Evolutionary conservation across 2,329 filamentous ascomycete genomes (phyloP).

Genomic region (Arachnomyces sp.): DNA sequence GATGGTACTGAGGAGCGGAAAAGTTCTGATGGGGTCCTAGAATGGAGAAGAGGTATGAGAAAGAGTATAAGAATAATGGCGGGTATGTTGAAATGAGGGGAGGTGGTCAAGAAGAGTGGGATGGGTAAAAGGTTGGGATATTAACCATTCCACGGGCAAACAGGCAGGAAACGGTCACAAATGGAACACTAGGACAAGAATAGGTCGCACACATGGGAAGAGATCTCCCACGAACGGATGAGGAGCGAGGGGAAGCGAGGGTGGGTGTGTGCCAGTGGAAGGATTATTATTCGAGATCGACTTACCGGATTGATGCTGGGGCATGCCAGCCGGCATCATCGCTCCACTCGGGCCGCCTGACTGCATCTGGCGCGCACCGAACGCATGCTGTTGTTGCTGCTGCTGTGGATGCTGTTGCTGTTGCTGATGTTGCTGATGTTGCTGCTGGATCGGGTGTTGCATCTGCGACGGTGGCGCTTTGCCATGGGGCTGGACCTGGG

Average conservation of each 20-base stretch:
- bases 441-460: no score
- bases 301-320: slow-evolving; percentile 1
- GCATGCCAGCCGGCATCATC: neutral
- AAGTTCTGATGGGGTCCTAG: slow-evolving; percentile 4
- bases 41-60: no score
- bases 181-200: no score
- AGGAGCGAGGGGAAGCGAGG: slow-evolving; percentile 5
- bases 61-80: neutral
- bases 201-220: neutral
- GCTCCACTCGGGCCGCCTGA: no score
- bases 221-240: neutral
- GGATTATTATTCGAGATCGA: slow-evolving; percentile 10
- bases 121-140: no score
- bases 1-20: slow-evolving; percentile 5
- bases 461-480: slow-evolving; percentile 2
- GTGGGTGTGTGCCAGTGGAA: slow-evolving; percentile 9
- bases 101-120: neutral
- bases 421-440: no score
- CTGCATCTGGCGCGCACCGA: no score
- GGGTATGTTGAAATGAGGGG: neutral
- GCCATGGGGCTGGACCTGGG: slow-evolving; percentile 1
- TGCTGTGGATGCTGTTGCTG: no score
- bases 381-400: neutral
- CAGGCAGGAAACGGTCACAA: no score
- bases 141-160: no score